Evolutionary conservation across 2,329 filamentous ascomycete species (phyloP).

Genomic region (Phoma sp.): DNA sequence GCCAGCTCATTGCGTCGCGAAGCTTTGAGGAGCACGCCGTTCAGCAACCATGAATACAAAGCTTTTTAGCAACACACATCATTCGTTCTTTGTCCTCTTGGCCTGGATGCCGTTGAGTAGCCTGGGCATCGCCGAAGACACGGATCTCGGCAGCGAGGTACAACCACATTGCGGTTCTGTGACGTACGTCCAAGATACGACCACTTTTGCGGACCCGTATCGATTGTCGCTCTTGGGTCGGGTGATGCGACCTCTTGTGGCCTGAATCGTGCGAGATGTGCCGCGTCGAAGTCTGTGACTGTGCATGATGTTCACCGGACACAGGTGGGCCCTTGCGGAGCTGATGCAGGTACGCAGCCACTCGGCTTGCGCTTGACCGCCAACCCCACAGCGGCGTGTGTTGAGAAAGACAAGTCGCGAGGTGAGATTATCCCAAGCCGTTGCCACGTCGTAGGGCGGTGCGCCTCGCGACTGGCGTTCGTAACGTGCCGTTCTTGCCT

Average conservation of each 20-base stretch:
- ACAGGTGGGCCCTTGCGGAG: background rate
- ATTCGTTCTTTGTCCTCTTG: slow-evolving; percentile 1
- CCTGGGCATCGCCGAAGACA: background rate
- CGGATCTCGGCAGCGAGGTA: background rate
- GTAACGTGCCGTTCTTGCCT: slow-evolving; percentile 13
- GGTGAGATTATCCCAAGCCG: slow-evolving; percentile 7
- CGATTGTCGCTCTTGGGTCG: background rate
- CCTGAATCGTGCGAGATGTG: background rate
- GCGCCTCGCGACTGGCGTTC: slow-evolving; percentile 5
- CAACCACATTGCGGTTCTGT: background rate
- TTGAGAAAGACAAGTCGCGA: background rate
- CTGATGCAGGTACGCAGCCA: slow-evolving; percentile 16
- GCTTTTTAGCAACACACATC: slow-evolving; percentile 6
- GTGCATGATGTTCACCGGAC: slow-evolving; percentile 11
- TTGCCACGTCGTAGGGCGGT: slow-evolving; percentile 7
- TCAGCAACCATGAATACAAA: slow-evolving; percentile 7
- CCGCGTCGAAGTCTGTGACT: background rate
- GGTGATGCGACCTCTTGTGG: background rate
- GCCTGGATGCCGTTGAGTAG: background rate
- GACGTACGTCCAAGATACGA: too few relatives aligned
- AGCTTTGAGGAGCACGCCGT: slow-evolving; percentile 14
- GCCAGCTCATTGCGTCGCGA: slow-evolving; percentile 6
- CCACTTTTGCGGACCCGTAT: too few relatives aligned
- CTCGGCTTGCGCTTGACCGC: slow-evolving; percentile 1
- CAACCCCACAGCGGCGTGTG: slow-evolving; percentile 1